A percentile compares a stretch with the other conserved stretches of the same genome.
These are phyloP conservation scores for Azolla pinnata DNA, from an alignment of 75 land plant species.

Conservation along the genomic window DNA sequence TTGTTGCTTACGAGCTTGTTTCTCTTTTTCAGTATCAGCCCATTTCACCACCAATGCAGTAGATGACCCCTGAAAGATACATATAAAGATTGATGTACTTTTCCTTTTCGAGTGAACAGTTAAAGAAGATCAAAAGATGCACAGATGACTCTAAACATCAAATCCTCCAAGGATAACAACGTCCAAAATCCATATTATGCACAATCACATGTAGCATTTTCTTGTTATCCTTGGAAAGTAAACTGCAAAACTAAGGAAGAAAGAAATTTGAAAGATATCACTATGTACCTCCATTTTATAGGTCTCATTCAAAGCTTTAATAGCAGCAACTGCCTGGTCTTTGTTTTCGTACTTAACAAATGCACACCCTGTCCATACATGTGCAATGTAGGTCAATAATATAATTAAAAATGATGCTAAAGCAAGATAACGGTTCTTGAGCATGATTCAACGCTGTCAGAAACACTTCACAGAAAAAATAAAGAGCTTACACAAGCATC, in stretches of 20 bases:
- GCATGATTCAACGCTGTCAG: not conserved
- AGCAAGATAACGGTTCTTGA: not conserved
- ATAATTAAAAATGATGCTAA: too few species aligned
- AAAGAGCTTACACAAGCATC: not conserved
- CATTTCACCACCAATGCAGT: conserved; percentile 91
- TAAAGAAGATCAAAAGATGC: too few species aligned
- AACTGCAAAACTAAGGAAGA: not conserved
- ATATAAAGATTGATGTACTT: not conserved
- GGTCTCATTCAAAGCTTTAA: conserved; percentile 82
- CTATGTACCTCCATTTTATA: conserved; percentile 79
- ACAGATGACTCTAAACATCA: too few species aligned
- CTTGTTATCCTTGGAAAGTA: too few species aligned
- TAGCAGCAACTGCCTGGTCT: conserved; percentile 84
- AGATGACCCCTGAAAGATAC: conserved; percentile 58
- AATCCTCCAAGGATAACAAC: too few species aligned
- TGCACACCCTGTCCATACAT: conserved; percentile 94
- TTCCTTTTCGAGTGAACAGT: too few species aligned
- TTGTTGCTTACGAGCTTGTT: conserved; percentile 77
- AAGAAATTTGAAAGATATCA: not conserved
- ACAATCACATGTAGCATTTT: too few species aligned
- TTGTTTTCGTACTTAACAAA: conserved; percentile 88
- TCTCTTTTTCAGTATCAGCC: conserved; percentile 98
- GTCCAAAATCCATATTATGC: too few species aligned
- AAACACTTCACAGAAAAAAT: not conserved
- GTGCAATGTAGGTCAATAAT: too few species aligned